Base-by-base conservation (phyloP, 208 protist species). In the Porcisia deanei region DNA sequence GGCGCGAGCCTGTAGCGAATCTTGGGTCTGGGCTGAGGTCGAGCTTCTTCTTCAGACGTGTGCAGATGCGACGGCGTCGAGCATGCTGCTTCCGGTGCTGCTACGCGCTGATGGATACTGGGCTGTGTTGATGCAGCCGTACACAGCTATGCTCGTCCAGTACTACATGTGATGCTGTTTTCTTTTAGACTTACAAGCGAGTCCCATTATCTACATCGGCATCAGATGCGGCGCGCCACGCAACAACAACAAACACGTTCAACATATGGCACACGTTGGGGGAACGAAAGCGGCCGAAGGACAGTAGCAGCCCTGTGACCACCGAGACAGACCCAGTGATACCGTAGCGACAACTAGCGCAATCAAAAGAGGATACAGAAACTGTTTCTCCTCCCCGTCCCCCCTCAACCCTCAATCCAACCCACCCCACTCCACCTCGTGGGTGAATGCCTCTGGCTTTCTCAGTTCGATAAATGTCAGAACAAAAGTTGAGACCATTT, bases 101-200 rank as follows among this genome's bases (percentile, higher is more conserved):
- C 67, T 82, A 4, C 57, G 64, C 47, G 54, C 77, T 47, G 73
- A 82, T 71, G 59, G 58, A 45, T 83, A 85, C 69, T 76, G 73
- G 72, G 68, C 75, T 16, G 61, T 55, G 14, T 59, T 84, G 60
- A n/a, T 73, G n/a, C 55, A 75, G 71, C 80, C 80, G 1, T 80
- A 84, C 60, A 66, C 49, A 14, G 65, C 75, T 41, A 84, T 84
- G 80, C 53, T 54, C 20, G 73, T 45, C 10, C 71, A 71, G 54
- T 65, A 81, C 64, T 75, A 22, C 45, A 3, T 81, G 76, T 73
- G 41, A 54, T 47, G 25, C 52, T 59, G 22, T 22, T 55, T n/a
- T 41, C 37, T 54, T 22, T 5, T 20, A n/a, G 47, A 20, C 30
- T n/a, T n/a, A 45, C 45, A n/a, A 54, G 3, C 25, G 10, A 4